phyloP scores from a whole-genome alignment of 331 rosid species.

The Dryas integrifolia region DNA sequence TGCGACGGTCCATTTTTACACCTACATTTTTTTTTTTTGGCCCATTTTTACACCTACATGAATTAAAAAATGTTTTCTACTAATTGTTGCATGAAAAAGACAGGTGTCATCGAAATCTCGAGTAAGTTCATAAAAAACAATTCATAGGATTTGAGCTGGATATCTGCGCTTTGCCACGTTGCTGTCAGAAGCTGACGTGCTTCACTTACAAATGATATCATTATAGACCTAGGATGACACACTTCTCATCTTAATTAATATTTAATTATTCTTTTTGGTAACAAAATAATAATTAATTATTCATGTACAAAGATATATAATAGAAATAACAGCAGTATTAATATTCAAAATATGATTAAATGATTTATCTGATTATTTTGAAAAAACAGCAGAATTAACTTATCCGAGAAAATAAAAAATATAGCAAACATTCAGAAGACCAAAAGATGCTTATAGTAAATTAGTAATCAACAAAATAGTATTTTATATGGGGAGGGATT shows the following conservation, averaged over 20 bases:
- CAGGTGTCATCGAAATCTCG: neutral
- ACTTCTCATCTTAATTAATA: neutral
- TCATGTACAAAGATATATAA: too few relatives aligned
- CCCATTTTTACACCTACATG: neutral
- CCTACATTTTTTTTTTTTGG: neutral
- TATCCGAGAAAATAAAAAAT: neutral
- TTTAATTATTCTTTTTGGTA: neutral
- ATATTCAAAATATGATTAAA: too few relatives aligned
- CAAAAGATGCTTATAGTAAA: neutral
- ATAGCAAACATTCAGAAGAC: neutral
- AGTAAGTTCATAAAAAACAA: neutral
- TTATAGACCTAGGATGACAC: neutral
- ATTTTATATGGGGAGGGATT: too few relatives aligned
- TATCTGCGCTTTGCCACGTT: slow-evolving; percentile 2
- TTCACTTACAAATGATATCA: neutral
- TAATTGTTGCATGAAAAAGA: neutral
- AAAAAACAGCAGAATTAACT: neutral
- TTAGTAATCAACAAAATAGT: neutral
- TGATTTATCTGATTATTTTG: neutral
- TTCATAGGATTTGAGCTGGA: neutral
- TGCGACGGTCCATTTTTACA: neutral
- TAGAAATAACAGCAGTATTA: too few relatives aligned
- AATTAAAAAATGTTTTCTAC: neutral
- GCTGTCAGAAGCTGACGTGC: slow-evolving; percentile 10
- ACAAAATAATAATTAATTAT: too few relatives aligned